A percentile compares a stretch with the other conserved stretches of the same genome.
These are phyloP conservation scores for Calendula officinalis DNA, from an alignment of 129 eudicot genomes.

Conservation along the genomic window DNA sequence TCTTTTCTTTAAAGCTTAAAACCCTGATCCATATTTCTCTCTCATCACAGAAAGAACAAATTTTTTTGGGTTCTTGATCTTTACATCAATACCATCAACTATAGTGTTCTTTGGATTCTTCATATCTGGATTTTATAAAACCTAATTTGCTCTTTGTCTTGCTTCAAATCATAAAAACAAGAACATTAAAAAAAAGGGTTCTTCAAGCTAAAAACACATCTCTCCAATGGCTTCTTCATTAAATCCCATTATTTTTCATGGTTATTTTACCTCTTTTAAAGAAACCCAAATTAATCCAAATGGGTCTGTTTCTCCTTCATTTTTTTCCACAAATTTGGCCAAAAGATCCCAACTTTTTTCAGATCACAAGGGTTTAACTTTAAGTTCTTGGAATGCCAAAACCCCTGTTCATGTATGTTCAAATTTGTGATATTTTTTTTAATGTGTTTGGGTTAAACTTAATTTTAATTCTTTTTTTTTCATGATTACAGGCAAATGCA, in stretches of 20 bases:
- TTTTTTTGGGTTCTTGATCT: conserved; percentile 19
- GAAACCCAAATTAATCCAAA: conserved; percentile 33
- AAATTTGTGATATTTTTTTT: background rate
- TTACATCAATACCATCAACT: conserved; percentile 19
- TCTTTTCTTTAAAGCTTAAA: background rate
- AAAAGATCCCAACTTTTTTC: conserved; percentile 35
- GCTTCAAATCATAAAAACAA: conserved; percentile 22
- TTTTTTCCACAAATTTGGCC: conserved; percentile 30
- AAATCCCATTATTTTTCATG: conserved; percentile 35
- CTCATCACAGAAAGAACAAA: conserved; percentile 21
- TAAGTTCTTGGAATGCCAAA: conserved; percentile 33
- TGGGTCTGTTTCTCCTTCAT: conserved; percentile 39
- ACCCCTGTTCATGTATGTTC: conserved; percentile 61
- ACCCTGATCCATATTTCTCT: conserved; percentile 33
- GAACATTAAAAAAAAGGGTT: background rate
- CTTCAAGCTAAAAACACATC: conserved; percentile 18
- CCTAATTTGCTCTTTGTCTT: conserved; percentile 20
- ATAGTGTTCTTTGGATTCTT: conserved; percentile 22
- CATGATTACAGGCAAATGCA: conserved; percentile 49
- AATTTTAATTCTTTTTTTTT: background rate
- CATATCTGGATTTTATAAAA: conserved; percentile 18
- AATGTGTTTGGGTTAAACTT: background rate
- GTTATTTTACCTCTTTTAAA: conserved; percentile 37
- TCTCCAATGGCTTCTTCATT: conserved; percentile 61
- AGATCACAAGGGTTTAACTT: conserved; percentile 41